Evolutionary conservation across 139 green algal species (phyloP), one percentile per base, ranked within the genome.

Genomic region (Coelastrella sp.): DNA sequence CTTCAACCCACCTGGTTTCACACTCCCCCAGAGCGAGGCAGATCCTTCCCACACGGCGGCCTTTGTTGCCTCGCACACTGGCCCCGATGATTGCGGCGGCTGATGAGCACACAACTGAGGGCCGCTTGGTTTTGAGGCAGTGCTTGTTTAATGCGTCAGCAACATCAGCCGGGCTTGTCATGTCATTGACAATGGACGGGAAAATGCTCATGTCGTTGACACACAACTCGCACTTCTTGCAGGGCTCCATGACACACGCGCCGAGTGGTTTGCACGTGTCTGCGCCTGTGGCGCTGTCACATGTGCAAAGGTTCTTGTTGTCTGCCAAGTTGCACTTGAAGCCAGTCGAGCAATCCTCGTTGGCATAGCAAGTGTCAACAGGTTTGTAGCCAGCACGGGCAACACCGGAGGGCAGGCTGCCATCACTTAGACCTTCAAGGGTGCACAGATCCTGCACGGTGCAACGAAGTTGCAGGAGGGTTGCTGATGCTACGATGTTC

Each of bases 221-320:
- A 10, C 74, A 80, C n/a, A 59, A 7, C 74, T 80, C 74, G 58
- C 74, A 80, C 23, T 10, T 16, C 74, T 80, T 80, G 74, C 74
- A 80, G 14, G 22, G 22, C 74, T 80, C 8, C 74, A 80, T 57
- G 22, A 80, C 74, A 58, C 74, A 80, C 19, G 19, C 23, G 22
- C 74, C 74, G 3, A 80, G 10, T 19, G 74, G 5, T 7, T 58
- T 22, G 22, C 74, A 80, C 0, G n/a, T 80, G 17, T 80, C 22
- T 19, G 74, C 22, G 74, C 74, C 74, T 4, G n/a, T 58, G 7
- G 74, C 4, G 23, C 22, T 23, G 73, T 78, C 73, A 5, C 73
- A 80, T 22, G 19, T 80, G 74, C 74, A 80, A 6, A 58, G 22
- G 5, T 22, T 57, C 13, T 80, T 80, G 74, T 58, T 61, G 16